phyloP scores from a whole-genome alignment of 139 green algal species.

The Chlamydomonas asymmetrica region DNA sequence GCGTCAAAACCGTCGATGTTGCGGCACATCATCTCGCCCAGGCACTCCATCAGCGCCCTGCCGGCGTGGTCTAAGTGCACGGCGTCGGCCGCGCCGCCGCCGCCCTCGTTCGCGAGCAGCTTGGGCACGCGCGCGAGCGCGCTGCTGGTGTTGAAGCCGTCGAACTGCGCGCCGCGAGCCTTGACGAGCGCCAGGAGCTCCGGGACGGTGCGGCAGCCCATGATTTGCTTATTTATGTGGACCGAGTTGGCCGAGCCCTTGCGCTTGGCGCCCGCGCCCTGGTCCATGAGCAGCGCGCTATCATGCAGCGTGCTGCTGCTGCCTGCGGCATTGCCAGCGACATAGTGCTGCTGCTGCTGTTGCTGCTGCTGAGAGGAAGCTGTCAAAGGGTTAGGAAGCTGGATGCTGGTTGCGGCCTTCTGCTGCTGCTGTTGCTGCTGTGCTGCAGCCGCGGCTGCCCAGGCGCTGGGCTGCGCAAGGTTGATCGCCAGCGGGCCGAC shows the following conservation, averaged over 20 bases:
- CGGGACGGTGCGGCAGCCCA: slow-evolving; percentile 22
- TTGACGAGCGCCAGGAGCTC: slow-evolving; percentile 59
- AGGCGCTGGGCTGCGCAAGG: no score
- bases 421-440: no score
- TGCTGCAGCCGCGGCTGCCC: no score
- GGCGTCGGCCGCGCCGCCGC: slow-evolving; percentile 1
- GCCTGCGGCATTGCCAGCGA: no score
- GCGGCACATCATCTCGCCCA: slow-evolving; percentile 36
- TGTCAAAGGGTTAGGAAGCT: no score
- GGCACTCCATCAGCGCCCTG: slow-evolving; percentile 38
- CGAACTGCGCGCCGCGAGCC: slow-evolving; percentile 44
- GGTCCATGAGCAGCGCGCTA: no score
- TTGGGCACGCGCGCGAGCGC: slow-evolving; percentile 72
- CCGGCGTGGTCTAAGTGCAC: slow-evolving; percentile 38
- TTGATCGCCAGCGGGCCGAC: no score
- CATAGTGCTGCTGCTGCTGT: no score
- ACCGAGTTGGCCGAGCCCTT: slow-evolving; percentile 23
- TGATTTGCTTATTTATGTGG: slow-evolving; percentile 49
- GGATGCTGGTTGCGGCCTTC: no score
- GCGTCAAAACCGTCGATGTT: slow-evolving; percentile 53
- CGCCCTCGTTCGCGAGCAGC: slow-evolving; percentile 28
- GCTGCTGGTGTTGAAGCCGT: slow-evolving; percentile 73
- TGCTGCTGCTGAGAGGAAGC: no score
- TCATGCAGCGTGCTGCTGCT: no score
- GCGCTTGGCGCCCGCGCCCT: no score